Base-by-base conservation (phyloP, 495 filamentous ascomycete genomes). In the Coniosporium apollinis region DNA sequence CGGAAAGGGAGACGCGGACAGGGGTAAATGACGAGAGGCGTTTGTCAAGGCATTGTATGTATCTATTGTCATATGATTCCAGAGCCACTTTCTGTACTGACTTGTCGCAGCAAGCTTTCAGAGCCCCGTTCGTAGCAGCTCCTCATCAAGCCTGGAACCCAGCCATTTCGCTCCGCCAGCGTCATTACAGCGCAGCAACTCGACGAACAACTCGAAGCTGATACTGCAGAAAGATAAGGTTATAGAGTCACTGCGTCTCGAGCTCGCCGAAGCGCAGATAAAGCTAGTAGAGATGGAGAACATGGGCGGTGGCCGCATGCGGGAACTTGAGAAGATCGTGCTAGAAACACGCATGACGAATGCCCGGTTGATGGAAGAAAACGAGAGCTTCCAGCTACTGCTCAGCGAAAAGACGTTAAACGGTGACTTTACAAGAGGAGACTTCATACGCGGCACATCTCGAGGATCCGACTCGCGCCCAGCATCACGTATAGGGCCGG, bases 231-330 rank as follows among this genome's bases (percentile, higher is more conserved):
- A 96, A 57, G 87, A 96, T 57, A 91, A 85, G 51, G 54, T 97
- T 37, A 94, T 97, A 45, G 86, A 97, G 50, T 83, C 77, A 2
- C 64, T 97, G 36, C 69, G 86, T 32, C 67, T 94, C 7, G 87
- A 97, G 52, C 66, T 97, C 16, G 87, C 89, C 18, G 89, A 94
- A 49, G 77, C 79, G 11, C 87, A 97, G 54, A 91, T 94, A 56
- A 93, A 92, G 50, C 69, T 94, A 8, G 81, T 93, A 29, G 87
- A 96, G 54, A 71, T 91, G 43, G 87, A 96, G 54, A 92, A 94
- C 52, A 70, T 75, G 50, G 87, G 84, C 21, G 87, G 85, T 13
- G 80, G 79, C 20, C 70, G 78, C 6, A 59, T 92, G 46, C 77
- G 79, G 28, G 82, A 94, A 49, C 66, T 97, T 20, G 89, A 97